A percentile compares a stretch with the other conserved stretches of the same genome.
phyloP scores from a whole-genome alignment of 1,284 basidiomycete species.

The Coniferiporia weirii region DNA sequence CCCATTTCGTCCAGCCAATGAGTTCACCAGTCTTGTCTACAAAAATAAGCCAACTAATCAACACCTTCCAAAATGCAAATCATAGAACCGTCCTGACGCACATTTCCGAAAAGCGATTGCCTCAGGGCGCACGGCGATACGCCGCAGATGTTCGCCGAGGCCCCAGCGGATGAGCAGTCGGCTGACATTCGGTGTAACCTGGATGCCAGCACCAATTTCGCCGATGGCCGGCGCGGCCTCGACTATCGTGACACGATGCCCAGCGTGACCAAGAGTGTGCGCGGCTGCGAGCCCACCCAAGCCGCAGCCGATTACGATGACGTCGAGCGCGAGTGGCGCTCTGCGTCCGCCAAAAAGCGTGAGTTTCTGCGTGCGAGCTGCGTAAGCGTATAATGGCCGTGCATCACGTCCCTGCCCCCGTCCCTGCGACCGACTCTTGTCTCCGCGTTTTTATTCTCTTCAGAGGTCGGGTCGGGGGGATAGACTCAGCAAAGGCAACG shows the following conservation, averaged over 20 bases:
- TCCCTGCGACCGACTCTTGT: not conserved
- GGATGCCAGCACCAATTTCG: conserved; percentile 48
- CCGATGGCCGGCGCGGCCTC: conserved; percentile 39
- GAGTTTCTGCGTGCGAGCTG: conserved; percentile 2
- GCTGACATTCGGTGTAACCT: conserved; percentile 43
- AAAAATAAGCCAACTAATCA: not conserved
- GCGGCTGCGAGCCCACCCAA: conserved; percentile 44
- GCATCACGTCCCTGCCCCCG: not conserved
- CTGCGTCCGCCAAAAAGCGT: conserved; percentile 20
- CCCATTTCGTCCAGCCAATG: conserved; percentile 40
- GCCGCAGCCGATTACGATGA: conserved; percentile 44
- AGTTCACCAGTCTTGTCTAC: conserved; percentile 35
- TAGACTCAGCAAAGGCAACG: not conserved
- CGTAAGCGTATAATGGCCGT: not conserved
- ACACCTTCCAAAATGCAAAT: not conserved
- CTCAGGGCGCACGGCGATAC: conserved; percentile 35
- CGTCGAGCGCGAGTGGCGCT: conserved; percentile 33
- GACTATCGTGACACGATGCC: conserved; percentile 41
- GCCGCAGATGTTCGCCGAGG: conserved; percentile 31
- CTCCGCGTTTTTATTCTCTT: too few relatives aligned
- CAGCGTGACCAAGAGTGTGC: conserved; percentile 38
- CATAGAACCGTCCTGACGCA: conserved; percentile 14
- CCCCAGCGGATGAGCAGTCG: conserved; percentile 41
- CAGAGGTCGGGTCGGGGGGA: not conserved
- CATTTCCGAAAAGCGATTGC: conserved; percentile 38